These are phyloP conservation scores for Lactuca sativa DNA, from an alignment of 129 eudicot species.

Conservation along the genomic window DNA sequence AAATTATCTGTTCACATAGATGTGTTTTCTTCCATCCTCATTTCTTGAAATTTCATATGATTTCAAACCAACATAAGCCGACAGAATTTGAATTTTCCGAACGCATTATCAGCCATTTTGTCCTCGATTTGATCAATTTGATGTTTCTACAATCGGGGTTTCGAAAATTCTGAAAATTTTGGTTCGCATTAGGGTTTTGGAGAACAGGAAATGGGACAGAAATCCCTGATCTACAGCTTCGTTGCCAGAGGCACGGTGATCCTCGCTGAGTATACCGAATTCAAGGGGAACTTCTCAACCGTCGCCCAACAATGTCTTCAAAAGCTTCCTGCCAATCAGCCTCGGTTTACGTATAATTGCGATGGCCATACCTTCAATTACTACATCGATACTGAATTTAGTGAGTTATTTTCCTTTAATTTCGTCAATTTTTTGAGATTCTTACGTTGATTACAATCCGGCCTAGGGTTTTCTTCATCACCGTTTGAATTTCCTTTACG, in stretches of 20 bases:
- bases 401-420: slow-evolving; percentile 28
- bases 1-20: slow-evolving; percentile 5
- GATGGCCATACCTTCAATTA: slow-evolving; percentile 67
- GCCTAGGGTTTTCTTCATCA: neutral
- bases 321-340: slow-evolving; percentile 50
- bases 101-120: slow-evolving; percentile 12
- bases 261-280: slow-evolving; percentile 64
- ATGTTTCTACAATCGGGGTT: neutral
- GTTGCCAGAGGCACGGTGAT: slow-evolving; percentile 74
- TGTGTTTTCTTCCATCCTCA: slow-evolving; percentile 5
- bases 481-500: neutral
- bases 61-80: slow-evolving; percentile 16
- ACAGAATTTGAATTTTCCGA: neutral
- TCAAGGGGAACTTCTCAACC: slow-evolving; percentile 52
- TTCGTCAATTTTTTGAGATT: slow-evolving; percentile 1
- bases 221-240: slow-evolving; percentile 59
- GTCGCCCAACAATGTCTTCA: slow-evolving; percentile 50
- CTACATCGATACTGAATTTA: slow-evolving; percentile 53
- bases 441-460: neutral
- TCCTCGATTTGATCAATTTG: slow-evolving; percentile 4
- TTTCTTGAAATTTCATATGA: slow-evolving; percentile 4
- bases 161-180: neutral
- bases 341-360: slow-evolving; percentile 55
- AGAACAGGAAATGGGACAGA: slow-evolving; percentile 49
- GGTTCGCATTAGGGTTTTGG: slow-evolving; percentile 15